Base-by-base conservation (phyloP, 2,329 filamentous ascomycete genomes). In the Cercospora canescens region DNA sequence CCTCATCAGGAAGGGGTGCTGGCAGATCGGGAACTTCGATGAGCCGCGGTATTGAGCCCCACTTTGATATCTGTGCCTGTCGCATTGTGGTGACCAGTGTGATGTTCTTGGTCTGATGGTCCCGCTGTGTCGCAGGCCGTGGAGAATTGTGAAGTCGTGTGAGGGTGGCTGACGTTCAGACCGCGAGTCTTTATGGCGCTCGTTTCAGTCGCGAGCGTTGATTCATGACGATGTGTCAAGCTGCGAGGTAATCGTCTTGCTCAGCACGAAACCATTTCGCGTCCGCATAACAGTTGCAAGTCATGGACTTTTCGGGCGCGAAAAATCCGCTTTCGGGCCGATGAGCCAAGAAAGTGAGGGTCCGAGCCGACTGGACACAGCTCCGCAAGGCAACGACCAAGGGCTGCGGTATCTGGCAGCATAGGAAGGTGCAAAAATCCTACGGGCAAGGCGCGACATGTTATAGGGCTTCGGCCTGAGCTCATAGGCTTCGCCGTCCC, bases 61-160 rank as follows among this genome's bases (percentile, higher is more conserved):
- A 84, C 64, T 76, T 63, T 4, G 73, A 74, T 67, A 84, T 77
- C 67, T 80, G 74, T 48, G 80, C 81, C 57, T 79, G 76, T 61
- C 81, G 74, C 76, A 75, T 81, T 73, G 41, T 59, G 26, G 28
- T 35, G 41, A 39, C 11, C 11, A 28, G 14, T 55, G n/a, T n/a
- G n/a, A n/a, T n/a, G n/a, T n/a, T 16, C 14, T 12, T 50, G 9
- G 21, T 26, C 45, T 26, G 24, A 21, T 12, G 14, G 14, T 21
- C 14, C 45, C 11, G 45, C 14, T 2, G 2, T 7, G 24, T 50
- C 11, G 45, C 18, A 16, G 18, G 45, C 14, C 21, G 41, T 26
- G 39, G 8, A 11, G 24, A 12, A 26, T 14, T 11, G 9, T 26
- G 45, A 26, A 24, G 2, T 1, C 7, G 45, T 50, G 45, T 16